Percentiles rank a stretch among this genome's conserved stretches.
Evolutionary conservation across 2,329 filamentous ascomycete genomes (phyloP).

Genomic region (Colletotrichum lentis): DNA sequence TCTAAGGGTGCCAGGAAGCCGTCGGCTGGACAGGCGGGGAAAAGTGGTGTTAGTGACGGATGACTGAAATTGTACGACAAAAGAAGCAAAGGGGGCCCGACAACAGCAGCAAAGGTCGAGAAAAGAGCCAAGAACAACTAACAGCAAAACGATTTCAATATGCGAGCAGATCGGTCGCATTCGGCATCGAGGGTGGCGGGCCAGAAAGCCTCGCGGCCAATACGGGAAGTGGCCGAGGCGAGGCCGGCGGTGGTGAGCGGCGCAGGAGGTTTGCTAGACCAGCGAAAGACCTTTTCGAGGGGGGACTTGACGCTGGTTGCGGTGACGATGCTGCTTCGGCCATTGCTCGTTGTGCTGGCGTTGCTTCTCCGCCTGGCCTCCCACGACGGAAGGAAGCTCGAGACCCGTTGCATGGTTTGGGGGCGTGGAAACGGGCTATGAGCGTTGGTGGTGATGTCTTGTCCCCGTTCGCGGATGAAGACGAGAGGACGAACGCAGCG

Average conservation of each 20-base stretch:
- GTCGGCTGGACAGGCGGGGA: constrained; percentile 53
- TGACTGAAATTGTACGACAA: neutral
- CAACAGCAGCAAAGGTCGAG: neutral
- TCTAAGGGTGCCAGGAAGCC: constrained; percentile 62
- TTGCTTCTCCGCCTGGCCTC: constrained; percentile 52
- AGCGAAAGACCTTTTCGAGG: constrained; percentile 53
- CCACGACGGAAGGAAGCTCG: constrained; percentile 55
- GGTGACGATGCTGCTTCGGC: constrained; percentile 37
- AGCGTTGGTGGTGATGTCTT: constrained; percentile 21
- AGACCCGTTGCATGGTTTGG: constrained; percentile 54
- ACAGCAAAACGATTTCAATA: constrained; percentile 91
- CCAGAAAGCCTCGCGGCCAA: constrained; percentile 82
- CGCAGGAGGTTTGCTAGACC: constrained; percentile 60
- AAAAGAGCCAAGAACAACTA: constrained; percentile 46
- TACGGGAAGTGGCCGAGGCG: constrained; percentile 69
- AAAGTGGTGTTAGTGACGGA: constrained; percentile 32
- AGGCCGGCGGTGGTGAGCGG: constrained; percentile 54
- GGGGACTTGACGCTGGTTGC: constrained; percentile 44
- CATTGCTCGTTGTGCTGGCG: constrained; percentile 19
- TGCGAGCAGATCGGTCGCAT: constrained; percentile 89
- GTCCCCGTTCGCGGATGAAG: constrained; percentile 31
- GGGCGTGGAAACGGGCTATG: neutral
- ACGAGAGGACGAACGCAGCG: constrained; percentile 27
- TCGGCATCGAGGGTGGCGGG: constrained; percentile 86
- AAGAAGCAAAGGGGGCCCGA: neutral